These are phyloP conservation scores for Metschnikowia proteae DNA, from an alignment of 805 yeast genomes.

Conservation along the genomic window DNA sequence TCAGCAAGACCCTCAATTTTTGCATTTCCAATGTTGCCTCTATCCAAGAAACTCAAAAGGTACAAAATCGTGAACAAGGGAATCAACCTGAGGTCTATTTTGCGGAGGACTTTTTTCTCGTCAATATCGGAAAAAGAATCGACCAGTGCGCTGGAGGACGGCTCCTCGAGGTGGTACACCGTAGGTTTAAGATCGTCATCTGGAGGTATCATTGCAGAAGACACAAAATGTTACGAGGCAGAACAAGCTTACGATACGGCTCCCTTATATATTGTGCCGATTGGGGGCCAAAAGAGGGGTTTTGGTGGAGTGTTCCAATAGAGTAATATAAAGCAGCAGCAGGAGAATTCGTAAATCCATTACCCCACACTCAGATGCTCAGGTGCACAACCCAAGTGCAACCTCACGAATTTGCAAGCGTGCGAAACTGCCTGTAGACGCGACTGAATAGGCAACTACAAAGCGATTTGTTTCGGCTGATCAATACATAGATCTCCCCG, in stretches of 20 bases:
- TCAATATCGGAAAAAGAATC: conserved; percentile 32
- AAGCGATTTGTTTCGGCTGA: background rate
- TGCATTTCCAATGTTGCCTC: conserved; percentile 82
- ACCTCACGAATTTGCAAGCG: background rate
- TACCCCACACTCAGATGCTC: conserved; percentile 3
- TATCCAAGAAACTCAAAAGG: conserved; percentile 71
- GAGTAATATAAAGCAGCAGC: background rate
- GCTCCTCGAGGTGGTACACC: conserved; percentile 5
- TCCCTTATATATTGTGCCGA: background rate
- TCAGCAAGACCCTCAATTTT: conserved; percentile 62
- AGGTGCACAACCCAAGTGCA: background rate
- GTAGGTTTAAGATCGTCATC: conserved; percentile 3
- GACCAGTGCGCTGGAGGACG: background rate
- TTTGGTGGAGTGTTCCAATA: background rate
- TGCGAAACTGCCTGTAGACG: background rate
- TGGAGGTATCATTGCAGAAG: background rate
- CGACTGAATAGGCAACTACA: background rate
- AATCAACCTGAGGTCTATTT: conserved; percentile 64
- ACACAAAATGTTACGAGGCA: background rate
- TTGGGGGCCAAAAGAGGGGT: conserved; percentile 1
- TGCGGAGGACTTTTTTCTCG: conserved; percentile 55
- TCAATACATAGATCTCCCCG: no score
- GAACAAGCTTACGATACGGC: background rate
- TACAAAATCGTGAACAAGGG: conserved; percentile 76
- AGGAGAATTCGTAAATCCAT: background rate